Evolutionary conservation across 169 alveolate species (phyloP).

Genomic region (Perkinsus olseni): DNA sequence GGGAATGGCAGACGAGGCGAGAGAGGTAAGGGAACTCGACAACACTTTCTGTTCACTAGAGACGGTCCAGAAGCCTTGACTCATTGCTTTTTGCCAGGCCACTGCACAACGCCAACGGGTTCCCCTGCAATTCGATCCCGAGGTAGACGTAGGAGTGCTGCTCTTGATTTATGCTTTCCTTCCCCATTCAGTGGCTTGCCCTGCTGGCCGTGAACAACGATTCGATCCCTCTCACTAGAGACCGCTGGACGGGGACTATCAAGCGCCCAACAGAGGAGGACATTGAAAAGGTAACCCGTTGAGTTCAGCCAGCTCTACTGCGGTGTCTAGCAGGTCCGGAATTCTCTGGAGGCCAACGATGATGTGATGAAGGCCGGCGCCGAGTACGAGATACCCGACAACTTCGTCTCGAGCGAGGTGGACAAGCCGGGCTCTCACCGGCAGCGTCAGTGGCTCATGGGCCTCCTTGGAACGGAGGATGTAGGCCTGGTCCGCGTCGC

Average conservation of each 20-base stretch:
- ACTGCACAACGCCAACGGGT: neutral
- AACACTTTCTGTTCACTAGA: too few relatives aligned
- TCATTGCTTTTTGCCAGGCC: neutral
- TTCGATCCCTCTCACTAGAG: neutral
- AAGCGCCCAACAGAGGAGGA: neutral
- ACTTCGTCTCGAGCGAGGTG: neutral
- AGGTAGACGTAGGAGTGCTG: neutral
- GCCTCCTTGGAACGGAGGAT: neutral
- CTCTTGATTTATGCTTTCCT: too few relatives aligned
- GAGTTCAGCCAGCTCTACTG: neutral
- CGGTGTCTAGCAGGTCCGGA: neutral
- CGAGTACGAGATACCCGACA: neutral
- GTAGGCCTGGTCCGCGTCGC: neutral
- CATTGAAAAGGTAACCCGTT: neutral
- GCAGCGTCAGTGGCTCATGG: neutral
- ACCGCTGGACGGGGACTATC: neutral
- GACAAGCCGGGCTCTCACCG: neutral
- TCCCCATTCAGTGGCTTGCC: neutral
- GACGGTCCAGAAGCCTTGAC: too few relatives aligned
- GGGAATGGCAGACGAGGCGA: neutral
- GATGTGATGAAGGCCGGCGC: neutral
- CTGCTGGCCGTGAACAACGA: neutral
- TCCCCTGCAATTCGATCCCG: neutral
- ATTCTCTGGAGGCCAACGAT: neutral
- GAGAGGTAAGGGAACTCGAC: neutral